A percentile compares a stretch with the other conserved stretches of the same genome.
These are phyloP conservation scores for Lentinus tigrinus DNA, from an alignment of 768 basidiomycete species.

Conservation along the genomic window DNA sequence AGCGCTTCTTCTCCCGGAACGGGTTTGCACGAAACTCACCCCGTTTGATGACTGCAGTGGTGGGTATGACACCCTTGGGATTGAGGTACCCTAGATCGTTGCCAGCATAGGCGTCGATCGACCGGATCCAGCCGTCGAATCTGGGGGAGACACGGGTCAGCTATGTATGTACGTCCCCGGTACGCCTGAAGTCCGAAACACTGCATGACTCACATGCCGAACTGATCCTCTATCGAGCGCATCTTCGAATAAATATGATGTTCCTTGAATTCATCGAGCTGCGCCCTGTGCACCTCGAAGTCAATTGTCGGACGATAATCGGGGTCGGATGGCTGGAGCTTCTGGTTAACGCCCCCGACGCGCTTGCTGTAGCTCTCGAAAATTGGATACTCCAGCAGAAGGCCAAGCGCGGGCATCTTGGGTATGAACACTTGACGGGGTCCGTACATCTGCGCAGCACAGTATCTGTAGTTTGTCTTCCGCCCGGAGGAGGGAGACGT, in stretches of 20 bases:
- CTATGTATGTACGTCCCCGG: too few species aligned
- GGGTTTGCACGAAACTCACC: conserved; percentile 55
- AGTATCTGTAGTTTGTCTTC: neutral
- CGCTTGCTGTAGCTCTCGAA: conserved; percentile 76
- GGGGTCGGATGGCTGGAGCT: conserved; percentile 49
- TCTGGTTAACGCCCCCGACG: conserved; percentile 49
- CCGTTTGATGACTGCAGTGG: conserved; percentile 62
- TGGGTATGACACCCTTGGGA: conserved; percentile 72
- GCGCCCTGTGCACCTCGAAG: conserved; percentile 62
- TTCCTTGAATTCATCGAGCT: conserved; percentile 82
- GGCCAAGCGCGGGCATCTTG: conserved; percentile 93
- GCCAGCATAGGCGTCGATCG: conserved; percentile 73
- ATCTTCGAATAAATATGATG: conserved; percentile 84
- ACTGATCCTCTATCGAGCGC: conserved; percentile 77
- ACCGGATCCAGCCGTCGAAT: conserved; percentile 83
- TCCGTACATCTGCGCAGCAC: conserved; percentile 62
- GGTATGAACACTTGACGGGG: conserved; percentile 80
- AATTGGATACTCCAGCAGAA: conserved; percentile 85
- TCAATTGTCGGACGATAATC: conserved; percentile 73
- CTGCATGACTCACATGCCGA: conserved; percentile 63
- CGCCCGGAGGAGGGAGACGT: neutral
- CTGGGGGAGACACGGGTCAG: conserved; percentile 34
- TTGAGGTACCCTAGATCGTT: conserved; percentile 80
- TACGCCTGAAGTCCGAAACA: too few species aligned
- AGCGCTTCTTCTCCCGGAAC: conserved; percentile 67